Evolutionary conservation across 345 rosid species (phyloP).

Genomic region (Populus euphratica): DNA sequence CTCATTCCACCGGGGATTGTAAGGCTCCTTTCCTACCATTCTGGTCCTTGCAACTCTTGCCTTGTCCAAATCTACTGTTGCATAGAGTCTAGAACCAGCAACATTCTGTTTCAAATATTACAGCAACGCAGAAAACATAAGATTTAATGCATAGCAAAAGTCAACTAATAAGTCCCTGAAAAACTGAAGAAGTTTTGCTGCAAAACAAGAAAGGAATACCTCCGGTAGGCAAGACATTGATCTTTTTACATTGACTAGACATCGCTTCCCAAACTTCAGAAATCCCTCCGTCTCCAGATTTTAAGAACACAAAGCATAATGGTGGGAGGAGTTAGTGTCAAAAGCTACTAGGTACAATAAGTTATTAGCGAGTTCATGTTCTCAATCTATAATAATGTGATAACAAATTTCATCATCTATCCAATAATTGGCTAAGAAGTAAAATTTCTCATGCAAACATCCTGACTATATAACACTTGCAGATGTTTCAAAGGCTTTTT

Average conservation of each 20-base stretch:
- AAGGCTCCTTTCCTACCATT: constrained; percentile 25
- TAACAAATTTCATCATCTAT: not conserved
- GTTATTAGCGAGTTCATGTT: not conserved
- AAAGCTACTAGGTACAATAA: not conserved
- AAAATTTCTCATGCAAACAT: not conserved
- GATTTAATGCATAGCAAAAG: not conserved
- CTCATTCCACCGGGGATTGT: constrained; percentile 51
- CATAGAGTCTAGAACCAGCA: constrained; percentile 48
- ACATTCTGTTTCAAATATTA: constrained; percentile 19
- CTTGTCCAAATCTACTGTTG: constrained; percentile 66
- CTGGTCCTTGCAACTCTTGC: constrained; percentile 70
- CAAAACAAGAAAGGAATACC: not conserved
- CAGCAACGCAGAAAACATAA: not conserved
- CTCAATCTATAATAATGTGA: not conserved
- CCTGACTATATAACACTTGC: not conserved
- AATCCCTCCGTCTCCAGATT: constrained; percentile 21
- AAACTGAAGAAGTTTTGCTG: not conserved
- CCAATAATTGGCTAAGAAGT: not conserved
- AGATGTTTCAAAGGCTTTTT: not conserved
- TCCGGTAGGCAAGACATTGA: constrained; percentile 11
- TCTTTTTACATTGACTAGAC: constrained; percentile 39
- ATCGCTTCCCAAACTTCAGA: constrained; percentile 26
- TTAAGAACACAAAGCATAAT: constrained; percentile 5
- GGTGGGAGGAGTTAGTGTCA: not conserved
- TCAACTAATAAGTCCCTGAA: not conserved